Evolutionary conservation across 2,329 filamentous ascomycete genomes (phyloP).

Genomic region (Dothistroma septosporum): DNA sequence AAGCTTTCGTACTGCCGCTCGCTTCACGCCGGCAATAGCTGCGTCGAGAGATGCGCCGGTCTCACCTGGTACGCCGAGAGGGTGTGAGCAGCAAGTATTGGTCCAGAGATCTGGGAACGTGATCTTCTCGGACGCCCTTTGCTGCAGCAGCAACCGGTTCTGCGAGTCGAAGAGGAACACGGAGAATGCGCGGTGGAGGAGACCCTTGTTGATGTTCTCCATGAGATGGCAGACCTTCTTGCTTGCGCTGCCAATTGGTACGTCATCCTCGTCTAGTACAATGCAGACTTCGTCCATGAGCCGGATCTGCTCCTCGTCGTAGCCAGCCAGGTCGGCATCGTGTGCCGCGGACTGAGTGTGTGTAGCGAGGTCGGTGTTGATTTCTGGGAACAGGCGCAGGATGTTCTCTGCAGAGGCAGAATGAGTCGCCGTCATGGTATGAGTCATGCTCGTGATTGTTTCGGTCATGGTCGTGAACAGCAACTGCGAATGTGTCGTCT

Average conservation of each 20-base stretch:
- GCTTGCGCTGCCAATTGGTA: constrained; percentile 90
- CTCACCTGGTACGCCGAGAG: constrained; percentile 85
- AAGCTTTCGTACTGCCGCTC: constrained; percentile 87
- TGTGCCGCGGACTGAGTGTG: constrained; percentile 49
- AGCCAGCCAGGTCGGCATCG: constrained; percentile 73
- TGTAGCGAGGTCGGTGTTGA: constrained; percentile 58
- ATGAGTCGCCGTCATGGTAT: constrained; percentile 30
- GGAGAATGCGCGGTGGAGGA: constrained; percentile 95
- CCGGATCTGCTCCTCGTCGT: constrained; percentile 95
- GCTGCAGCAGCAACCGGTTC: constrained; percentile 89
- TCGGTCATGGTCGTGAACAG: constrained; percentile 27
- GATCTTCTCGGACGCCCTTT: constrained; percentile 94
- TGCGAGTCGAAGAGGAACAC: constrained; percentile 95
- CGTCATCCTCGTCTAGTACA: constrained; percentile 85
- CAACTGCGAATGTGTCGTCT: not conserved
- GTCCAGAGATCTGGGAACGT: constrained; percentile 99
- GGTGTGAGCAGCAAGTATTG: constrained; percentile 98
- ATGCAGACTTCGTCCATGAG: constrained; percentile 99
- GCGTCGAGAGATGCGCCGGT: constrained; percentile 77
- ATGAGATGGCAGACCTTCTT: constrained; percentile 99
- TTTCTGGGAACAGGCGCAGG: constrained; percentile 81
- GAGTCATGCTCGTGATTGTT: constrained; percentile 25
- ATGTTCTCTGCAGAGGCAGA: constrained; percentile 75
- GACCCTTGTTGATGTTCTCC: constrained; percentile 95
- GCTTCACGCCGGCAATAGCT: constrained; percentile 80